phyloP scores from a whole-genome alignment of 2,329 filamentous ascomycete species.

The Aquanectria penicillioides region DNA sequence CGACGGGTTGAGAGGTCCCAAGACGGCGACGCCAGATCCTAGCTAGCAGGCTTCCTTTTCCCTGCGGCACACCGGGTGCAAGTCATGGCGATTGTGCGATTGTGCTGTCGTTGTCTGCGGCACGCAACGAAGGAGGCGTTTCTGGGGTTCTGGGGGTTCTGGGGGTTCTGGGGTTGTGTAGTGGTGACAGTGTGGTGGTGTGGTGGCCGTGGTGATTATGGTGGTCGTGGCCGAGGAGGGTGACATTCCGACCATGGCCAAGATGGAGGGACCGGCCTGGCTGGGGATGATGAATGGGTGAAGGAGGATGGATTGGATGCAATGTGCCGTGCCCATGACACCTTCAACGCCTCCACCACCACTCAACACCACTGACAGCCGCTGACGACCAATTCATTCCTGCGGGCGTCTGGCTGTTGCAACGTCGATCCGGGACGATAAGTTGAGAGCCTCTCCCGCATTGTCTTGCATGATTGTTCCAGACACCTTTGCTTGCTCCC shows the following conservation, averaged over 20 bases:
- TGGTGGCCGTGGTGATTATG: not conserved
- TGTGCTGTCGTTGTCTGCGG: too few species aligned
- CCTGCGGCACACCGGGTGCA: not conserved
- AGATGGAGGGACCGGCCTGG: not conserved
- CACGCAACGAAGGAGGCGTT: too few species aligned
- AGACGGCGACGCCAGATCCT: slow-evolving; percentile 1
- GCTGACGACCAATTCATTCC: slow-evolving; percentile 30
- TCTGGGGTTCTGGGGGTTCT: too few species aligned
- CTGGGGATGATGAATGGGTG: not conserved
- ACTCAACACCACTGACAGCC: slow-evolving; percentile 5
- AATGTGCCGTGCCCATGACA: slow-evolving; percentile 1
- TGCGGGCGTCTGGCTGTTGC: slow-evolving; percentile 21
- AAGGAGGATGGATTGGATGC: slow-evolving; percentile 1
- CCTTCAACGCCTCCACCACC: slow-evolving; percentile 10
- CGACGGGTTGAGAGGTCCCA: slow-evolving; percentile 22
- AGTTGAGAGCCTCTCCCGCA: slow-evolving; percentile 25
- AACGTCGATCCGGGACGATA: slow-evolving; percentile 21
- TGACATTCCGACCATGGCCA: not conserved
- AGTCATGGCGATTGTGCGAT: not conserved
- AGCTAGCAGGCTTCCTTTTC: not conserved
- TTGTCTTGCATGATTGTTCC: slow-evolving; percentile 1
- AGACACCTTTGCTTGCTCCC: not conserved
- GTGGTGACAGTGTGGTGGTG: too few species aligned
- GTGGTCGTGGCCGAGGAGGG: not conserved
- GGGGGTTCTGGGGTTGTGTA: too few species aligned